These are phyloP conservation scores for Eremochloa ophiuroides DNA, from an alignment of 176 grass and related monocot species.

Conservation along the genomic window DNA sequence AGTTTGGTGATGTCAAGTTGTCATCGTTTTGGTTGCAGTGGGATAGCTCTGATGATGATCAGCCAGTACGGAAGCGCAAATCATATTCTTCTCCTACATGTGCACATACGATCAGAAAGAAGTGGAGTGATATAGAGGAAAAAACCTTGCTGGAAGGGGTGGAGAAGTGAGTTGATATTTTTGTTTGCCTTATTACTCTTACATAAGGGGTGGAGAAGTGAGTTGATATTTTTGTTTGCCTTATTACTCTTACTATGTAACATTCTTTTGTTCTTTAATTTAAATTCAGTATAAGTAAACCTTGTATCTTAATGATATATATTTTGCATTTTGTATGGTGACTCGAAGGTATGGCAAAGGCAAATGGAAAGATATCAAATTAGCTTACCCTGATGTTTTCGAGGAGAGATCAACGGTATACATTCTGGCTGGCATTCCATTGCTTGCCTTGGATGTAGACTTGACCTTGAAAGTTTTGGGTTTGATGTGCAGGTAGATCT, in stretches of 20 bases:
- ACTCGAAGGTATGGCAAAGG: slow-evolving; percentile 36
- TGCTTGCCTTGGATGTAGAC: background rate
- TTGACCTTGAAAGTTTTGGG: background rate
- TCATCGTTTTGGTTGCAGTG: slow-evolving; percentile 17
- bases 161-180: slow-evolving; percentile 17
- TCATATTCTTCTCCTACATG: background rate
- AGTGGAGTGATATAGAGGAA: slow-evolving; percentile 26
- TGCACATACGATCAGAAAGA: slow-evolving; percentile 29
- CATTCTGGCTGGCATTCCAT: background rate
- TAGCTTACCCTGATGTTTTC: slow-evolving; percentile 38
- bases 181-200: background rate
- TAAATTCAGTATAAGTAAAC: background rate
- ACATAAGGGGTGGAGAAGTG: slow-evolving; percentile 37
- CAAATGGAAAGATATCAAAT: slow-evolving; percentile 49
- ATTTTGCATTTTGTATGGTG: background rate
- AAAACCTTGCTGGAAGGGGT: slow-evolving; percentile 41
- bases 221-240: slow-evolving; percentile 2
- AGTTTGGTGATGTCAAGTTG: background rate
- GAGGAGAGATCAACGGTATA: slow-evolving; percentile 35
- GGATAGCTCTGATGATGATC: background rate
- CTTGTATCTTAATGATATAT: background rate
- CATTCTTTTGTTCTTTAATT: background rate
- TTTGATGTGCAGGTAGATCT: slow-evolving; percentile 34
- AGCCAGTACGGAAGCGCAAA: background rate
- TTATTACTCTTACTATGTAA: background rate